Evolutionary conservation across 495 filamentous ascomycete genomes (phyloP), one percentile per base, ranked within the genome.

Genomic region (Talaromyces stipitatus): DNA sequence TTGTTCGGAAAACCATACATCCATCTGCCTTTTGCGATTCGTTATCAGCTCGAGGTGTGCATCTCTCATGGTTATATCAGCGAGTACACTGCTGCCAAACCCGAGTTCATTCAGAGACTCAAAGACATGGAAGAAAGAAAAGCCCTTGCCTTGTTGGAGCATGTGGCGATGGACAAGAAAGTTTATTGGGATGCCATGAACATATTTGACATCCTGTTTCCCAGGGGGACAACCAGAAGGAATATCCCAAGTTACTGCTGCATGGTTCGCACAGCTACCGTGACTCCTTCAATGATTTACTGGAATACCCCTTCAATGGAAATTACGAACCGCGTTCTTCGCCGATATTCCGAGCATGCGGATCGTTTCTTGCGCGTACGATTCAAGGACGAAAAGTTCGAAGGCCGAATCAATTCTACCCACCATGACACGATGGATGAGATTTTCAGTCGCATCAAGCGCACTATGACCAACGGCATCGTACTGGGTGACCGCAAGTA

Each of bases 21-120:
- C 1, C 58, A 72, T 22, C 75, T 98, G 3, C 73, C 83, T 0
- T 97, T 91, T 48, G 66, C 82, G 1, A 82, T 92, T 2, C 83
- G 89, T 8, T 97, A 97, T 63, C 92, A 96, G 68, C 80, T 98
- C 0, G 92, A 97, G 68, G 92, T 90, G 0, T 97, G 92, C 65
- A 78, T 97, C 8, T 95, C 91, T 0, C 79, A 88, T 20, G 83
- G 85, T 0, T 72, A 80, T n/a, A 71, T 98, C n/a, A 86, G 85
- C 52, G 91, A 95, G 68, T 81, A 86, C 65, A 88, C 84, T 51
- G 78, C 96, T 53, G 78, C 71, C 5, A 64, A 69, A 4, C 72
- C 81, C 8, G 36, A 45, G 5, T 45, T 96, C 59, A 69, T 92
- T 16, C 59, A 75, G 18, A 80, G 67, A 41, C 72, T 98, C 4